Conservation (phyloP, 164 flowering plant species). For the Stephania japonica region DNA sequence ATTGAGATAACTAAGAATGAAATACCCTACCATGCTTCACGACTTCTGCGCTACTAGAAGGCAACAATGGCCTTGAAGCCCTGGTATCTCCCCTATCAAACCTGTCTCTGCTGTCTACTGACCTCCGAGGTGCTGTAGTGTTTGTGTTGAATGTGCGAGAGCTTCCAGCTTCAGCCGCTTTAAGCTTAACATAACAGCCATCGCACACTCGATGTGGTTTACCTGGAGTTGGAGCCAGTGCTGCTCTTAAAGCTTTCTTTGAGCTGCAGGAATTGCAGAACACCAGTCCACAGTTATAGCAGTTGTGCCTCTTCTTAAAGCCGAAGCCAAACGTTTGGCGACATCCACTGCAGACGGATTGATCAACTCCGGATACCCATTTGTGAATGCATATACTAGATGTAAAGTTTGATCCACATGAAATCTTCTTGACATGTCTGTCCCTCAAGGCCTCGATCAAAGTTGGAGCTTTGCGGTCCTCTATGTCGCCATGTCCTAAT, state of each 20-base stretch:
- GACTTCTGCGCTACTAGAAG: conserved; percentile 42
- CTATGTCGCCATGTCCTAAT: conserved; percentile 54
- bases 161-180: conserved; percentile 40
- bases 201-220: conserved; percentile 73
- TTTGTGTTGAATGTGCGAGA: conserved; percentile 25
- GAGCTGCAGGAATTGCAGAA: conserved; percentile 55
- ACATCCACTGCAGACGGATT: conserved; percentile 50
- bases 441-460: conserved; percentile 48
- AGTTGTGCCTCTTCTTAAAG: conserved; percentile 46
- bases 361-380: conserved; percentile 52
- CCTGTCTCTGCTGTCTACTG: conserved; percentile 39
- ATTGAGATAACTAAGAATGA: conserved; percentile 53
- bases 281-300: conserved; percentile 51
- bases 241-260: conserved; percentile 39
- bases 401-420: conserved; percentile 54
- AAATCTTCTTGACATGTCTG: conserved; percentile 39
- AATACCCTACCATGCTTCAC: conserved; percentile 28
- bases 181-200: conserved; percentile 45
- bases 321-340: conserved; percentile 48
- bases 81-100: conserved; percentile 34
- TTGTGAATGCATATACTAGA: conserved; percentile 52
- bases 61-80: conserved; percentile 42
- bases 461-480: conserved; percentile 47
- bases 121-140: conserved; percentile 27
- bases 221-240: conserved; percentile 47